Base-by-base conservation (phyloP, 2,329 filamentous ascomycete species). In the Trichoderma aggressivum region DNA sequence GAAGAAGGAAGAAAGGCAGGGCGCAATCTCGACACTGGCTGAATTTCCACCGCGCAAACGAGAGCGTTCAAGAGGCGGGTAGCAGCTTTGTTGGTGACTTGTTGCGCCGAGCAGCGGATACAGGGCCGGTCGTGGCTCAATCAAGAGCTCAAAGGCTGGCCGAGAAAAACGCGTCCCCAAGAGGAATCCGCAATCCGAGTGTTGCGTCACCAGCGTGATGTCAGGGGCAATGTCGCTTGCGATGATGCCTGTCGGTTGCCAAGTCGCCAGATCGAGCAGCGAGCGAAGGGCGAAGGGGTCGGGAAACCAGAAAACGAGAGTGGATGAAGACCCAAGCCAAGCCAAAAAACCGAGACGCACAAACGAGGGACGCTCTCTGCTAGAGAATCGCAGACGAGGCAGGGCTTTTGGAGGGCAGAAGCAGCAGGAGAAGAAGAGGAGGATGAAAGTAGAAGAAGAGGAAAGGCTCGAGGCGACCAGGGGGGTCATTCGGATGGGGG, bases 321-420 rank as follows among this genome's bases (percentile, higher is more conserved):
- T 55, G 26, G 55, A 71, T 7, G 21, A 53, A 21, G 18, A 60
- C 3, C 34, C 39, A 28, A 28, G 26, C 26, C 39, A 69, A 53
- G 39, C 28, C n/a, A 28, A 34, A 66, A 24, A 56, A 47, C 60
- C 28, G 32, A 58, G 24, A 60, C 65, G 59, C 56, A 21, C 63
- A 69, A 72, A 72, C 70, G 70, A 72, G 30, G 55, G 70, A 70
- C 70, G 68, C 65, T 72, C 50, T 70, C 64, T 63, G 60, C 70
- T 55, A 53, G 71, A 53, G 59, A 60, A 70, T 34, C 55, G 71
- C 58, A 68, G 72, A 62, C 26, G 39, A 55, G 59, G 59, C 63
- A 26, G 30, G 50, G 62, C 61, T 56, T 56, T 70, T 58, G 59
- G 59, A 34, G 39, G 60, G 50, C 70, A 53, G 53, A 34, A 8